Percentiles rank a stretch among this genome's conserved stretches.
phyloP scores from a whole-genome alignment of 495 filamentous ascomycete species.

The Astrothelium macrocarpum region DNA sequence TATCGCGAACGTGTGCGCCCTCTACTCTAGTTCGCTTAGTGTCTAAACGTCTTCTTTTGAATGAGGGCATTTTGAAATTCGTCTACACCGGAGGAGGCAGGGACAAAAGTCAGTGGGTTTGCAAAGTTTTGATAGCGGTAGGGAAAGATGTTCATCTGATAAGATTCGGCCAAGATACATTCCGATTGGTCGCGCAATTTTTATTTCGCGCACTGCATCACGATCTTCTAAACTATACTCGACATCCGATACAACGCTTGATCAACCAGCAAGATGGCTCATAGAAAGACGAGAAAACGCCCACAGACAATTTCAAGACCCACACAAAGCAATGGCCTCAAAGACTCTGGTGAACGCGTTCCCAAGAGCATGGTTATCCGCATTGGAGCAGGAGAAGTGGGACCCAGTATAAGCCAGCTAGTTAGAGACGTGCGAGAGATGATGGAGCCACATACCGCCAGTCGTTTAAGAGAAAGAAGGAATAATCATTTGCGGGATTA shows the following conservation, averaged over 20 bases:
- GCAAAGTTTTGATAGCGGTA: background rate
- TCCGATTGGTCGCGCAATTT: constrained; percentile 10
- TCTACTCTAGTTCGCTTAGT: no score
- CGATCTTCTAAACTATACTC: background rate
- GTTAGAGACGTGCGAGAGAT: constrained; percentile 84
- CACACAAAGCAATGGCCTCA: constrained; percentile 37
- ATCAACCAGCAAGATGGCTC: constrained; percentile 54
- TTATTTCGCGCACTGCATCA: background rate
- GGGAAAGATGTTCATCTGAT: background rate
- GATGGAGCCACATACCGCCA: constrained; percentile 93
- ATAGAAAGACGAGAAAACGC: constrained; percentile 74
- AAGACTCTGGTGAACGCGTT: constrained; percentile 43
- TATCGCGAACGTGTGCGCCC: no score
- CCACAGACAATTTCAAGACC: constrained; percentile 54
- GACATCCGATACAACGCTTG: background rate
- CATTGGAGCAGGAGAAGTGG: constrained; percentile 88
- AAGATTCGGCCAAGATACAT: constrained; percentile 5
- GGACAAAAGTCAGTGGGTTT: background rate
- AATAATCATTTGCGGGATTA: constrained; percentile 87
- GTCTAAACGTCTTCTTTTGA: constrained; percentile 9
- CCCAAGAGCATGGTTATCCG: constrained; percentile 98
- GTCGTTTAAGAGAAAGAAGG: constrained; percentile 73
- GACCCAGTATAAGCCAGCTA: constrained; percentile 80
- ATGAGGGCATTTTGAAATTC: background rate
- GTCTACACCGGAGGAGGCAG: no score